Evolutionary conservation across 495 filamentous ascomycete genomes (phyloP).

Genomic region (Talaromyces trachyspermus): DNA sequence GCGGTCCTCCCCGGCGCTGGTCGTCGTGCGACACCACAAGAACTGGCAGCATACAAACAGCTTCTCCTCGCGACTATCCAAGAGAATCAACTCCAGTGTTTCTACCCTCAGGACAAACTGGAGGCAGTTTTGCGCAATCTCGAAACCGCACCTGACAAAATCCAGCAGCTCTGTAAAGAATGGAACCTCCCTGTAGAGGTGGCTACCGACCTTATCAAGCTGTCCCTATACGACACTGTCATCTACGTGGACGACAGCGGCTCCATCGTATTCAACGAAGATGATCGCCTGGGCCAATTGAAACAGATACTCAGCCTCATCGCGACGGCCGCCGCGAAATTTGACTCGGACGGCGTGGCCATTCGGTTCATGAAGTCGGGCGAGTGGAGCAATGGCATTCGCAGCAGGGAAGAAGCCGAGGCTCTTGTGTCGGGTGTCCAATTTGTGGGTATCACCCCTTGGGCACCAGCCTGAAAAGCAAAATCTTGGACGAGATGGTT

Average conservation of each 20-base stretch:
- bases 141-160: conserved; percentile 38
- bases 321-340: conserved; percentile 57
- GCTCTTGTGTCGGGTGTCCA: conserved; percentile 47
- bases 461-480: conserved; percentile 52
- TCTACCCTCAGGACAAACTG: conserved; percentile 45
- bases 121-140: conserved; percentile 31
- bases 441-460: conserved; percentile 67
- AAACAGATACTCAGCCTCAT: conserved; percentile 55
- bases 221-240: conserved; percentile 58
- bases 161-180: conserved; percentile 44
- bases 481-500: conserved; percentile 56
- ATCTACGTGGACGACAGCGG: conserved; percentile 69
- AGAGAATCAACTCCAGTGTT: conserved; percentile 48
- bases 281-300: conserved; percentile 57
- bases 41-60: conserved; percentile 45
- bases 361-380: conserved; percentile 65
- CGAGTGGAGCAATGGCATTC: conserved; percentile 45
- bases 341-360: conserved; percentile 63
- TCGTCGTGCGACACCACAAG: conserved; percentile 32
- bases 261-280: conserved; percentile 61
- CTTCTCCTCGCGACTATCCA: conserved; percentile 46
- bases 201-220: conserved; percentile 59
- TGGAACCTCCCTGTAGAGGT: conserved; percentile 55
- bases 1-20: conserved; percentile 16
- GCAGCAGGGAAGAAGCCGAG: conserved; percentile 50